Base-by-base conservation (phyloP, 129 eudicot genomes). In the Flaveria bidentis region DNA sequence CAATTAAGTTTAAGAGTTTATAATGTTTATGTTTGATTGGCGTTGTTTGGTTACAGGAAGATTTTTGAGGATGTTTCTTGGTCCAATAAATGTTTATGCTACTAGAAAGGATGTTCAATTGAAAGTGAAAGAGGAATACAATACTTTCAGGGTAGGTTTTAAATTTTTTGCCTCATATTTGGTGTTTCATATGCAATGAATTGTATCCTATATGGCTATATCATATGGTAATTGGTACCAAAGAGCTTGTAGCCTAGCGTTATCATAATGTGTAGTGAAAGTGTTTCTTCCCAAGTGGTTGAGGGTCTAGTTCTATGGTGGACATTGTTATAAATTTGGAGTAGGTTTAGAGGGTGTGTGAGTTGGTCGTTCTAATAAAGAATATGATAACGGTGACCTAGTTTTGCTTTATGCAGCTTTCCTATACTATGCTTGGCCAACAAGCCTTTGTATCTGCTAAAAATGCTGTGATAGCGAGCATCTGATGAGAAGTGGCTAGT, bases 111-210 rank as follows among this genome's bases (percentile, higher is more conserved):
- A 93, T 85, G 90, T 93, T 44, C 92, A 90, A 39, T 81, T 93
- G 86, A 93, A 93, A 87, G 96, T 90, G 55, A 93, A 93, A 47
- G 97, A 90, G 81, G 98, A 90, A 72, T 93, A 90, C 87, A 93
- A 93, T 82, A 86, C 76, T 39, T 85, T 86, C 87, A 90, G 89
- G 75, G 98, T 93, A 60, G 14, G 25, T 30, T 81, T 45, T 60
- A 52, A 16, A 16, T 1, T 52, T 16, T 18, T 11, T 2, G 14
- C 26, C 28, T 56, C 12, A 1, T 46, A 30, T 47, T 64, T 45
- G 26, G 46, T 58, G 4, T 7, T 28, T 74, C 44, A 22, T 69
- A 44, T 74, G 65, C 44, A 28, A 25, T 60, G 41, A 60, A 56
- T 17, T 4, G 60, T 56, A 1, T 20, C 62, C 26, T 18, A 33